Conservation (phyloP, 2,329 filamentous ascomycete genomes). For the Neonectria ditissima region DNA sequence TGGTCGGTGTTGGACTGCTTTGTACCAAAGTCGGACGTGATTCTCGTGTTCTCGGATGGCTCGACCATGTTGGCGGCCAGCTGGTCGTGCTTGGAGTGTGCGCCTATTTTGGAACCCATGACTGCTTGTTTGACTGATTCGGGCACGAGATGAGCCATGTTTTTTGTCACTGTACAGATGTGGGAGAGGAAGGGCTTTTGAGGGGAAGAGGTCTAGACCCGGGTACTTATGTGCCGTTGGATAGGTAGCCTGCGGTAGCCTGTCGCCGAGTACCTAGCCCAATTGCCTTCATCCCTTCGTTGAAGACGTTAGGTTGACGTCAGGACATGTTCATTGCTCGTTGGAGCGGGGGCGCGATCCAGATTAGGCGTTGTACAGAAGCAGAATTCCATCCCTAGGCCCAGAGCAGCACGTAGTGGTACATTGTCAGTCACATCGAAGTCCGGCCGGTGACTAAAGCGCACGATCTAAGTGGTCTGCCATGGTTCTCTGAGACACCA, state of each 20-base stretch:
- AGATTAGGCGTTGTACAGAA: neutral
- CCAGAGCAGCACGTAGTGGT: conserved; percentile 24
- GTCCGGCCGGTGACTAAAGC: neutral
- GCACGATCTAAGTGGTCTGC: neutral
- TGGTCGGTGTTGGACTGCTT: conserved; percentile 80
- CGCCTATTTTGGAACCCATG: conserved; percentile 54
- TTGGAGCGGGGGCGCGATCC: conserved; percentile 16
- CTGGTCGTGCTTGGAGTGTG: conserved; percentile 69
- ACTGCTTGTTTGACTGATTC: conserved; percentile 54
- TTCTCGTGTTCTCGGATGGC: conserved; percentile 66
- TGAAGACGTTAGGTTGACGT: conserved; percentile 36
- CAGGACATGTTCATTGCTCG: conserved; percentile 26
- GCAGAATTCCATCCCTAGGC: neutral
- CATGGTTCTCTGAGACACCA: neutral
- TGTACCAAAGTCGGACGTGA: conserved; percentile 83
- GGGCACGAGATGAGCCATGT: conserved; percentile 45
- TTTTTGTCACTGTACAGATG: neutral
- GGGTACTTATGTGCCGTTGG: neutral
- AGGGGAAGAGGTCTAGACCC: neutral
- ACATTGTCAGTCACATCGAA: neutral
- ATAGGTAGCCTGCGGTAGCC: no score
- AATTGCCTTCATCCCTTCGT: neutral
- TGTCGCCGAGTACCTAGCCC: neutral
- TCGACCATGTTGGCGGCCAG: conserved; percentile 70
- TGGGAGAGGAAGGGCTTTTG: neutral